phyloP scores from a whole-genome alignment of 306 rosid species.

The Inga leiocalycina region DNA sequence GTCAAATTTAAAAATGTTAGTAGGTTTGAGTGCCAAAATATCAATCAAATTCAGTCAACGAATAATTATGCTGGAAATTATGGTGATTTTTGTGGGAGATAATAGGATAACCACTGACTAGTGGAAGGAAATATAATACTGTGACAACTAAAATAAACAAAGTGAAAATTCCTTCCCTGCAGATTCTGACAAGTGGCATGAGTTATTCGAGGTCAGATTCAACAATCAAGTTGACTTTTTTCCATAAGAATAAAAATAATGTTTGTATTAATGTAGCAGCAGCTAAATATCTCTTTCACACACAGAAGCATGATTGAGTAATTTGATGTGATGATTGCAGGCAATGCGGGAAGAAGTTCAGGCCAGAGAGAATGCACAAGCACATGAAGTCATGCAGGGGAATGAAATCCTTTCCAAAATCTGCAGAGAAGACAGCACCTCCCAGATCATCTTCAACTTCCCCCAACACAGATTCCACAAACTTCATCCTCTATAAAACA shows the following conservation, averaged over 20 bases:
- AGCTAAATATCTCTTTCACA: neutral
- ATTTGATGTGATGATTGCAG: conserved; percentile 42
- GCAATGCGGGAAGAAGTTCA: conserved; percentile 79
- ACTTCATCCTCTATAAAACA: conserved; percentile 41
- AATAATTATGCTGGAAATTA: neutral
- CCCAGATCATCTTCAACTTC: conserved; percentile 40
- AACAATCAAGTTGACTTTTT: conserved; percentile 4
- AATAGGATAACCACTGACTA: neutral
- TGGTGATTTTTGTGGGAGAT: neutral
- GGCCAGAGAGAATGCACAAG: conserved; percentile 79
- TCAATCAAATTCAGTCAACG: neutral
- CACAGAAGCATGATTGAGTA: neutral
- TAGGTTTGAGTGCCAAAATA: neutral
- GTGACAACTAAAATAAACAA: neutral
- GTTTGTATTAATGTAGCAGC: neutral
- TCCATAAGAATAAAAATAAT: neutral
- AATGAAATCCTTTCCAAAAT: conserved; percentile 48
- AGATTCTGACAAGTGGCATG: conserved; percentile 31
- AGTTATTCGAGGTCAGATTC: conserved; percentile 24
- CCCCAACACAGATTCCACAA: conserved; percentile 17
- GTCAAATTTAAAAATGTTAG: neutral
- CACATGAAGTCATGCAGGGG: conserved; percentile 91
- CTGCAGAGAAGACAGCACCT: conserved; percentile 34
- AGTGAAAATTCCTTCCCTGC: neutral
- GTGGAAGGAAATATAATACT: neutral